Evolutionary conservation across 441 rosid species (phyloP).

Genomic region (Pelargonium cotyledonis): DNA sequence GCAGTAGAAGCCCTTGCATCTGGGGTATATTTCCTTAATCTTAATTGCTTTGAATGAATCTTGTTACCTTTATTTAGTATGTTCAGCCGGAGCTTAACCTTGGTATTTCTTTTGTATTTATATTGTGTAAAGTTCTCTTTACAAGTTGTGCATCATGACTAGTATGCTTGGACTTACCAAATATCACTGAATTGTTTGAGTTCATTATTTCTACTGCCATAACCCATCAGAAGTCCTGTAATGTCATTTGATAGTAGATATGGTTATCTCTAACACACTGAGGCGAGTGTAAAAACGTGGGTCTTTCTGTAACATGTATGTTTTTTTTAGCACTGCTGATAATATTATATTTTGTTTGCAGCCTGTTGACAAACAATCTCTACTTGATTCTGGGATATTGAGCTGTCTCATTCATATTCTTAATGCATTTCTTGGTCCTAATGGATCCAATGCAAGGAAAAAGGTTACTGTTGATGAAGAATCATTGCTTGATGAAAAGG

Average conservation of each 20-base stretch:
- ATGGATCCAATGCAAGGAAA: constrained; percentile 36
- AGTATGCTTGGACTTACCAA: not conserved
- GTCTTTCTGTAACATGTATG: constrained; percentile 12
- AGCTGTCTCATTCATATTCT: constrained; percentile 90
- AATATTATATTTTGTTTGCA: constrained; percentile 34
- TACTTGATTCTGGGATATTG: constrained; percentile 96
- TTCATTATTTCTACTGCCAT: not conserved
- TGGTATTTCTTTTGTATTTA: not conserved
- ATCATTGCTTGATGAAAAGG: constrained; percentile 34
- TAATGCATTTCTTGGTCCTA: constrained; percentile 60
- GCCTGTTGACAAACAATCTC: constrained; percentile 94
- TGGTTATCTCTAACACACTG: not conserved
- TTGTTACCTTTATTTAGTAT: not conserved
- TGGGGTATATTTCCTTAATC: constrained; percentile 57
- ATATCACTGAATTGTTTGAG: not conserved
- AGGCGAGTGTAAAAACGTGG: not conserved
- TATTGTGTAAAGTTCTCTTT: not conserved
- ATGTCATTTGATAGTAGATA: not conserved
- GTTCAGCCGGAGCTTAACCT: not conserved
- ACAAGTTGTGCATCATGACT: not conserved
- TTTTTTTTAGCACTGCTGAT: constrained; percentile 10
- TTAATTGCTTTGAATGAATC: constrained; percentile 10
- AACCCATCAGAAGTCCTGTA: not conserved
- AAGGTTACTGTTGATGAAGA: constrained; percentile 32
- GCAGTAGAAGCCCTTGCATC: constrained; percentile 92